Base-by-base conservation (phyloP, 2,329 filamentous ascomycete species). In the Magnaporthiopsis rhizophila region DNA sequence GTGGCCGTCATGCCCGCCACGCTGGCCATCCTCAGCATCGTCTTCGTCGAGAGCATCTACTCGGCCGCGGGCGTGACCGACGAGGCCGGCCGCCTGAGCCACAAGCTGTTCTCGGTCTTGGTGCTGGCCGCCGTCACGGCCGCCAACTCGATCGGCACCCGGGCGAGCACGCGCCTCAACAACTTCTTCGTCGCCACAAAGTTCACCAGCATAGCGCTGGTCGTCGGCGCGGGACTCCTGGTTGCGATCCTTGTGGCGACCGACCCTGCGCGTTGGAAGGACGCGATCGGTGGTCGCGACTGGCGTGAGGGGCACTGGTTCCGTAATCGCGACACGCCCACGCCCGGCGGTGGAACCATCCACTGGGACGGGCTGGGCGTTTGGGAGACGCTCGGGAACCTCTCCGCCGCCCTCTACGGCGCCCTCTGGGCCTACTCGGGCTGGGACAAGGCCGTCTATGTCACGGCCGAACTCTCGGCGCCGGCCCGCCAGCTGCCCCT, bases 381-480 rank as follows among this genome's bases (percentile, higher is more conserved):
- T 34, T 88, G 86, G 86, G 83, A 86, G 64, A 77, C 83, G 13
- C 79, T 87, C 32, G 86, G 86, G 0, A 82, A 87, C 68, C 82
- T 83, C 64, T 85, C 83, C 3, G 80, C 84, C 1, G 86, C 86
- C 0, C 75, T 88, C 0, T 88, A 88, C 68, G 86, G 81, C 0
- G 84, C 83, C 0, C 70, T 88, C 0, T 89, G 85, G 86, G 86
- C 83, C 0, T 89, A 87, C 65, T 86, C 83, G 0, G 86, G 86
- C 0, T 89, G 86, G 86, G 86, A 88, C 64, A 88, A 87, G 75
- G 83, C 82, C 3, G 80, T 84, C 62, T 86, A 85, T 67, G 76
- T 86, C 60, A 80, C 81, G 0, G 80, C 81, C 0, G 83, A 86
- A 69, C 76, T 86, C 8, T 79, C 77, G 0, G 70, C 77, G 0